These are phyloP conservation scores for Perkinsus olseni DNA, from an alignment of 169 alveolate species.

Conservation along the genomic window DNA sequence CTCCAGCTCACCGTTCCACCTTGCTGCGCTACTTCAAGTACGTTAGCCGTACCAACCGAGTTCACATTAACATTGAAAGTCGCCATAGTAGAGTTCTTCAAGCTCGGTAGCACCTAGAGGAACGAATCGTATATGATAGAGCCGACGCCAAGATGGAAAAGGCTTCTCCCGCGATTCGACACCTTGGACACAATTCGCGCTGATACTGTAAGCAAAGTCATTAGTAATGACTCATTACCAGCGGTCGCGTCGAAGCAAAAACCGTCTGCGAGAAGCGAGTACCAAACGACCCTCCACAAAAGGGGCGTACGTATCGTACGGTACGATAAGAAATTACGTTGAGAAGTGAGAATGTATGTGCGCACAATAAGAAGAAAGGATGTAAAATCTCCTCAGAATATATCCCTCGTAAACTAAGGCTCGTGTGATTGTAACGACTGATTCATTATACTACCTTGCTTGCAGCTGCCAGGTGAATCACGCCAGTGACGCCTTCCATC, in stretches of 20 bases:
- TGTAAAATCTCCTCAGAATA: too few relatives aligned
- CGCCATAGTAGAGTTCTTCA: slow-evolving; percentile 25
- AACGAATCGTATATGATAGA: not conserved
- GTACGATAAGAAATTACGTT: too few relatives aligned
- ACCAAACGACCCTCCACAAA: too few relatives aligned
- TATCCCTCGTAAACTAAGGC: not conserved
- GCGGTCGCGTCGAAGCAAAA: too few relatives aligned
- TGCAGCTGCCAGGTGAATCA: slow-evolving; percentile 32
- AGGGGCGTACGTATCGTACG: too few relatives aligned
- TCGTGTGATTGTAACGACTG: not conserved
- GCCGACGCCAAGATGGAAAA: too few relatives aligned
- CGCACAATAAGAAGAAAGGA: too few relatives aligned
- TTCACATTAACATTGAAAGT: slow-evolving; percentile 29
- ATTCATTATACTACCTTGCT: not conserved
- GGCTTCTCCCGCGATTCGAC: not conserved
- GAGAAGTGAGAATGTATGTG: too few relatives aligned
- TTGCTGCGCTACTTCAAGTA: slow-evolving; percentile 15
- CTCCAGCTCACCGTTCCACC: not conserved
- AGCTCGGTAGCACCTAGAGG: slow-evolving; percentile 16
- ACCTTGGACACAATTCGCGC: too few relatives aligned
- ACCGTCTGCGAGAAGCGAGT: too few relatives aligned
- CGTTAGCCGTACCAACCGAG: slow-evolving; percentile 31
- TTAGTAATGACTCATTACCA: too few relatives aligned
- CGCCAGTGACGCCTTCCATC: slow-evolving; percentile 16
- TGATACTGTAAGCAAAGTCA: too few relatives aligned